Base-by-base conservation (phyloP, 768 basidiomycete species). In the Mycena filopes region DNA sequence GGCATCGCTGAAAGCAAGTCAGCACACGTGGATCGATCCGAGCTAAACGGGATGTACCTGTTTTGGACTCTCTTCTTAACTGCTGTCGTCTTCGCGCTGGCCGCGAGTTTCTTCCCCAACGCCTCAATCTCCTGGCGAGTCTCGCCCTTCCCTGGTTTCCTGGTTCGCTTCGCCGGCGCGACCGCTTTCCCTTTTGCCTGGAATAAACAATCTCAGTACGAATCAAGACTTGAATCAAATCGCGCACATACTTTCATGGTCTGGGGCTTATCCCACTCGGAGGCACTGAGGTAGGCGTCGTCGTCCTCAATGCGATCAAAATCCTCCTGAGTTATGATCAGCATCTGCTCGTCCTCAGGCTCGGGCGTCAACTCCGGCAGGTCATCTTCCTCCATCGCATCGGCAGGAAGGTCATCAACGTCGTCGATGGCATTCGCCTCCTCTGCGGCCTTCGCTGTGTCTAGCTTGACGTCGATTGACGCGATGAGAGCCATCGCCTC, bases 251-350 rank as follows among this genome's bases (percentile, higher is more conserved):
- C 31, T 12, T 51, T 51, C 26, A 25, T 15, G n/a, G n/a, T 41
- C 28, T 18, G 7, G 4, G 41, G 41, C 12, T 33, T 33, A 7
- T 56, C 55, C 18, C n/a, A 43, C 55, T 56, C 29, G 28, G 21
- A 29, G 25, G 10, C n/a, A 36, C 33, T 38, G 6, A 21, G 41
- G 56, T 47, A 58, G 12, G 56, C 46, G 15, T 58, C 23, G 12
- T 58, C 56, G 23, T 59, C 57, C 12, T 57, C 55, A 18, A 57
- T 46, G 11, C 43, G 55, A 3, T 57, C 43, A 23, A 59, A 59
- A 13, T 49, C 20, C 18, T 47, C 36, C 26, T 47, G 18, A 25
- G 36, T 59, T 18, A 40, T 41, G 11, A 3, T 18, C 12, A 48
- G 33, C 4, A 41, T 41, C 10, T 11, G 12, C 18, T 38, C 26